A percentile compares a stretch with the other conserved stretches of the same genome.
Evolutionary conservation across 176 grass and related monocot genomes (phyloP).

Genomic region (Aegilops longissima): DNA sequence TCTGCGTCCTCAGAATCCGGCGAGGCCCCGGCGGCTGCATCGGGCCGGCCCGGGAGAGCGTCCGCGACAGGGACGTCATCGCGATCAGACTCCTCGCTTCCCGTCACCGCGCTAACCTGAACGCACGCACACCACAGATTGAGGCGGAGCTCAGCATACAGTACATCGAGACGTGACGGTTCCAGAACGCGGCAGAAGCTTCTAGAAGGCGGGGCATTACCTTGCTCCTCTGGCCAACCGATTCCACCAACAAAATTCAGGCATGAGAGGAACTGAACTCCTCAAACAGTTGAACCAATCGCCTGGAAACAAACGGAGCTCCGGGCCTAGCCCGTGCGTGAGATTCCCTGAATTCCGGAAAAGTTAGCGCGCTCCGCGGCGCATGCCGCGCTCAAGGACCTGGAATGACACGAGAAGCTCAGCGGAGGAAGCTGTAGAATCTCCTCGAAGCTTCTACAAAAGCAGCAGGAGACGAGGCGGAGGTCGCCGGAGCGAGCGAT

Average conservation of each 20-base stretch:
- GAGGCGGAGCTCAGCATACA: background rate
- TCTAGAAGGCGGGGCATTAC: background rate
- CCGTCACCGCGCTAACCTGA: background rate
- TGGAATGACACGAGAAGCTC: background rate
- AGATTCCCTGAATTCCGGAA: background rate
- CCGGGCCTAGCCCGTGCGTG: background rate
- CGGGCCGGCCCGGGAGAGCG: slow-evolving; percentile 38
- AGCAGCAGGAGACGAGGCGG: too few species aligned
- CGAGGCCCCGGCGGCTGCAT: slow-evolving; percentile 37
- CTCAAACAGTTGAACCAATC: background rate
- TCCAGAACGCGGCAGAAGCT: background rate
- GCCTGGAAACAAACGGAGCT: background rate
- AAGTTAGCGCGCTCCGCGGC: background rate
- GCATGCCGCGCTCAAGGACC: background rate
- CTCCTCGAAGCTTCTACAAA: background rate
- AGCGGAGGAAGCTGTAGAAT: background rate
- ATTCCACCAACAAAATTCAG: background rate
- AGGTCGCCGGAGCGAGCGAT: background rate
- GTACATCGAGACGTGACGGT: background rate
- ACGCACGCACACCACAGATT: background rate
- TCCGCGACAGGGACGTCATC: slow-evolving; percentile 56
- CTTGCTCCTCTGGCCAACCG: background rate
- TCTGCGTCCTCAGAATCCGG: slow-evolving; percentile 71
- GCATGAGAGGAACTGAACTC: background rate
- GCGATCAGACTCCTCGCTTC: background rate